Percentiles rank a stretch among this genome's conserved stretches.
Conservation (phyloP, 176 grass and related monocot species). For the Phragmites australis region DNA sequence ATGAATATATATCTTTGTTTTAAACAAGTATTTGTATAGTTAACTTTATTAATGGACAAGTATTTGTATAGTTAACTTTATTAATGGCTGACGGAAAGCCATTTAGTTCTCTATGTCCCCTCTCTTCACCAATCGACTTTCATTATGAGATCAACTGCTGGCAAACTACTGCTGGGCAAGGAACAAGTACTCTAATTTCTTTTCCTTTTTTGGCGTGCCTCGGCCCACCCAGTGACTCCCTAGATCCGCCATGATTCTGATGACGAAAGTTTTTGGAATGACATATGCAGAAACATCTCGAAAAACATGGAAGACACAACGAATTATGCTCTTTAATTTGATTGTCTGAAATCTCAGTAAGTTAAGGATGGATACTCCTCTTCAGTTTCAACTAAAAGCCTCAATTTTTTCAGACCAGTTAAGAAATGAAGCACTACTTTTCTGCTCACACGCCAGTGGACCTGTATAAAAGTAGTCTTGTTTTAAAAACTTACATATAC, state of each 20-base stretch:
- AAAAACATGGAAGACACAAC: not conserved
- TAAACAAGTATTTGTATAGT: too few species aligned
- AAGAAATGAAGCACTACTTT: not conserved
- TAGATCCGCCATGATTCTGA: too few species aligned
- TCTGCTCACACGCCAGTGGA: not conserved
- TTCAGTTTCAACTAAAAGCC: not conserved
- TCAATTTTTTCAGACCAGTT: not conserved
- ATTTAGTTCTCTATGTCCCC: not conserved
- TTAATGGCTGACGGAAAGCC: too few species aligned
- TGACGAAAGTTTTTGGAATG: not conserved
- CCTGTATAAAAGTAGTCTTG: not conserved
- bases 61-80: too few species aligned
- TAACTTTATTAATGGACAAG: too few species aligned
- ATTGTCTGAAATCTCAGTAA: slow-evolving; percentile 5
- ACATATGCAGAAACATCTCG: not conserved
- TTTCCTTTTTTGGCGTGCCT: too few species aligned
- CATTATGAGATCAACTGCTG: not conserved
- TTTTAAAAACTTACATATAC: not conserved
- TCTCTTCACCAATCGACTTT: not conserved
- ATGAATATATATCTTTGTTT: too few species aligned
- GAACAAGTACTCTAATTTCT: not conserved
- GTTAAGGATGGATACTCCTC: not conserved
- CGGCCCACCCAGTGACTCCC: too few species aligned
- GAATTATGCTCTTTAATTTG: not conserved
- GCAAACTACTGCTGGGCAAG: not conserved